These are phyloP conservation scores for Blastobotrys capitulatus DNA, from an alignment of 1,139 yeast species.

Conservation along the genomic window DNA sequence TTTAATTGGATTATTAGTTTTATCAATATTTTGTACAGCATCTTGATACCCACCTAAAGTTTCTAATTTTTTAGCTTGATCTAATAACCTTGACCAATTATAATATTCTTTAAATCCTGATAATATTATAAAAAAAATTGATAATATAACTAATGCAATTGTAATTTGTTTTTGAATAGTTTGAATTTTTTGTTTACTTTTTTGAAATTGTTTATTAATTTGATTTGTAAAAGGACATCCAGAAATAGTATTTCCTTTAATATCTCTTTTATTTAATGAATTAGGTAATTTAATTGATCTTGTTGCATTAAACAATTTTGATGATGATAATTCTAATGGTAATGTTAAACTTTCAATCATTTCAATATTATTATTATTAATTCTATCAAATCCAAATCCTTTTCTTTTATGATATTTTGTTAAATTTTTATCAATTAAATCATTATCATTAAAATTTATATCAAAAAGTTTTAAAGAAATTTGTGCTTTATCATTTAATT, in stretches of 20 bases:
- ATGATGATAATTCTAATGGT: not conserved
- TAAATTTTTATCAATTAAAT: not conserved
- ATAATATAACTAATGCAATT: conserved; percentile 11
- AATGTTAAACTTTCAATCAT: not conserved
- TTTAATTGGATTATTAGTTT: conserved; percentile 8
- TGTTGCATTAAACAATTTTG: not conserved
- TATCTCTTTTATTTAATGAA: not conserved
- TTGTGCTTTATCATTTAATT: conserved; percentile 14
- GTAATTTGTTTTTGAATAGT: not conserved
- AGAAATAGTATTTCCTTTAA: not conserved
- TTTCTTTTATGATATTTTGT: not conserved
- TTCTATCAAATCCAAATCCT: conserved; percentile 3
- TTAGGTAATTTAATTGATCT: not conserved
- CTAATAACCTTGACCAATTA: conserved; percentile 15
- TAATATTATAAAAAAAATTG: conserved; percentile 13
- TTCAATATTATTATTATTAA: not conserved
- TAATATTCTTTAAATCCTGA: conserved; percentile 14
- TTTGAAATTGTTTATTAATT: not conserved
- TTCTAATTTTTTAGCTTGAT: conserved; percentile 14
- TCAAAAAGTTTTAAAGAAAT: conserved; percentile 15
- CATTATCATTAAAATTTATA: conserved; percentile 6
- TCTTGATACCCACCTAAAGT: conserved; percentile 17
- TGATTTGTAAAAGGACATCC: conserved; percentile 5
- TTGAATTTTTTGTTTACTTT: not conserved
- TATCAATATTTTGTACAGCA: conserved; percentile 14